Evolutionary conservation across 73 alveolate genomes (phyloP).

Genomic region (Paramecium pentaurelia): DNA sequence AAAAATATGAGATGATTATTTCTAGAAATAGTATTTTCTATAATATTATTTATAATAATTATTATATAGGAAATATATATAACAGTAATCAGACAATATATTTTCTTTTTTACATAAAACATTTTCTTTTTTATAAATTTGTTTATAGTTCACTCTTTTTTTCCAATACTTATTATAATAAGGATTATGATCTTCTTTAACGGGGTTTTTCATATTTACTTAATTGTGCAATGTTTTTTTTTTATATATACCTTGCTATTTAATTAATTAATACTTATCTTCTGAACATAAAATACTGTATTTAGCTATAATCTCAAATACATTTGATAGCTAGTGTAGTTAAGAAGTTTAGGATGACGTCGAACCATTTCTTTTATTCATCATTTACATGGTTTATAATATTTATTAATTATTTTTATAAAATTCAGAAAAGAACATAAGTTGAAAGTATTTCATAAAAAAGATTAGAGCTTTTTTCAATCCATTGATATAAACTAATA

Average conservation of each 20-base stretch:
- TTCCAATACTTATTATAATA: not conserved
- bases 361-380: not conserved
- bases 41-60: not conserved
- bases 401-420: not conserved
- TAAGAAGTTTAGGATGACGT: not conserved
- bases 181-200: not conserved
- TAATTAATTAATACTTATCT: not conserved
- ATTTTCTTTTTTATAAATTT: slow-evolving; percentile 19
- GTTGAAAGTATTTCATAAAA: not conserved
- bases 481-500: not conserved
- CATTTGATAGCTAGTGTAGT: not conserved
- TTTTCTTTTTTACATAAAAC: not conserved
- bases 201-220: slow-evolving; percentile 35
- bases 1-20: not conserved
- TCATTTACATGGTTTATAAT: not conserved
- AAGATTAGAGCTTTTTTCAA: not conserved
- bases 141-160: not conserved
- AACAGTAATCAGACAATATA: not conserved
- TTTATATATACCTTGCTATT: not conserved
- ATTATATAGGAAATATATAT: not conserved
- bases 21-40: not conserved
- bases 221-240: not conserved
- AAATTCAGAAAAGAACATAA: not conserved
- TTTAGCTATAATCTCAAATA: not conserved
- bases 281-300: not conserved